A percentile compares a stretch with the other conserved stretches of the same genome.
These are phyloP conservation scores for Gamarada debralockiae DNA, from an alignment of 495 filamentous ascomycete genomes.

Conservation along the genomic window DNA sequence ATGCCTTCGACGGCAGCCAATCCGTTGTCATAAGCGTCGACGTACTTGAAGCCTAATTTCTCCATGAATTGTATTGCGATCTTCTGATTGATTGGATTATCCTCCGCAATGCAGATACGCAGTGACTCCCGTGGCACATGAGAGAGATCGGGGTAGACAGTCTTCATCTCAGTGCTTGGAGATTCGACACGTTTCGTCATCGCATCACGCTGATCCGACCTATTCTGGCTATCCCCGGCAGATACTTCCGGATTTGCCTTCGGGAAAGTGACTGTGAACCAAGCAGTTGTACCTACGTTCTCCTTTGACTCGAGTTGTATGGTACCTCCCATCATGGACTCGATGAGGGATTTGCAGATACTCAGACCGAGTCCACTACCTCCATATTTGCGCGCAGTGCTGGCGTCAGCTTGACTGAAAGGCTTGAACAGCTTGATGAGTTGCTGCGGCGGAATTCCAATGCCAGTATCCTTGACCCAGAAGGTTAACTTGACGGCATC, in stretches of 20 bases:
- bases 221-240: conserved; percentile 41
- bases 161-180: too few species aligned
- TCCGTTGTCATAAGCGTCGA: conserved; percentile 81
- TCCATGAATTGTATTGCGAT: conserved; percentile 88
- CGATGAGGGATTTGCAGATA: conserved; percentile 93
- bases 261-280: conserved; percentile 76
- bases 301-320: conserved; percentile 78
- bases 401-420: conserved; percentile 86
- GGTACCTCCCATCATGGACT: conserved; percentile 81
- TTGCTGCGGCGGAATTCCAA: conserved; percentile 80
- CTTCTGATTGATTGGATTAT: conserved; percentile 88
- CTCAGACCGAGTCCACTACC: conserved; percentile 87
- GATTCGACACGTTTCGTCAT: conserved; percentile 4
- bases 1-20: conserved; percentile 82
- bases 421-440: conserved; percentile 82
- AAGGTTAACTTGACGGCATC: conserved; percentile 71
- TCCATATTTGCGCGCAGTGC: conserved; percentile 82
- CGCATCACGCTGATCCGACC: conserved; percentile 16
- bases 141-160: too few species aligned
- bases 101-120: conserved; percentile 84
- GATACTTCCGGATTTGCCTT: conserved; percentile 56
- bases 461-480: conserved; percentile 86
- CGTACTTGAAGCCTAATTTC: conserved; percentile 73
- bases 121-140: conserved; percentile 71
- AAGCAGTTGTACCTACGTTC: conserved; percentile 77